Evolutionary conservation across 2,329 filamentous ascomycete species (phyloP), one percentile per base, ranked within the genome.

Genomic region (Talaromyces sp.): DNA sequence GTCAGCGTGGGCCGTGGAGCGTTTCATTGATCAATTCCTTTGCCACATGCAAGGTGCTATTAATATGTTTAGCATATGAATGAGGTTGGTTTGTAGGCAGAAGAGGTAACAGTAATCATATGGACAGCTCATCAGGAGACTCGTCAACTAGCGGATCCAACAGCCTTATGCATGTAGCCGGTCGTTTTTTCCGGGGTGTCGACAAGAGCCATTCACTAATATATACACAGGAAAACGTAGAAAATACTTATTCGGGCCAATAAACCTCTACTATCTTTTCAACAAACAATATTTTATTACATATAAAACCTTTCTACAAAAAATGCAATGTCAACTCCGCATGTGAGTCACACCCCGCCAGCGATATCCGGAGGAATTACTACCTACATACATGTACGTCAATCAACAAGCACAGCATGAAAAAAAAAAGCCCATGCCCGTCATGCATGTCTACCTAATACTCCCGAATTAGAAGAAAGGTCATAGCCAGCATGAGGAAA

Each of bases 371-470:
- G 42, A 19, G 19, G 22, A 27, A n/a, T 19, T 27, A 52, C 22
- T 27, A 52, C 22, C 10, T 27, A 7, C 22, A 30, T 17, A 52
- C 13, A 8, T 52, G 15, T 15, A 52, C 13, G 7, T 52, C 11
- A 52, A 22, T 22, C 47, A 22, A 2, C 9, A 52, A 47, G 44
- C 25, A 52, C 36, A 57, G 33, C 59, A 47, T 58, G 27, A 2
- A 27, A 22, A 22, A 22, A 47, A 54, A 61, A 25, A 19, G n/a
- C n/a, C n/a, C n/a, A n/a, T n/a, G n/a, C n/a, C n/a, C 13, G 22
- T 10, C 9, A 61, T 61, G 59, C 55, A 61, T 61, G 36, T 28
- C 55, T 61, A 61, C 59, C 59, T 55, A 54, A 61, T 44, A 44
- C 15, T 47, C 53, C 55, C 55, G 54, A 47, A 28, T 19, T n/a